Evolutionary conservation across 352 stramenopile genomes (phyloP), one percentile per base, ranked within the genome.

Genomic region (Achlya hypogyna): DNA sequence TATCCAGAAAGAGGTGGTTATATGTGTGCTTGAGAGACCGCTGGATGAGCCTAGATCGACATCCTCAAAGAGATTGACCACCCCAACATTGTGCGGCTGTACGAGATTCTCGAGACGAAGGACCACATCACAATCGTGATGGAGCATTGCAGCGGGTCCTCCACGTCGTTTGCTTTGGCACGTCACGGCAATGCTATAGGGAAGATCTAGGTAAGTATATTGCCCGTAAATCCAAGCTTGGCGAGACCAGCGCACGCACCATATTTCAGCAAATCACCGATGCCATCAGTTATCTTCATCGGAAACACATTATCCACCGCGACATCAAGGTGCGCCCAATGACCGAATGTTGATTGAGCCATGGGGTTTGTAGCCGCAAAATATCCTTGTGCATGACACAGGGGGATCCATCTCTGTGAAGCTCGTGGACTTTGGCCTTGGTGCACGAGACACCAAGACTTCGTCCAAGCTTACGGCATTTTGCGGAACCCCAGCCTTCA

Each of bases 41-140:
- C 8, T 22, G 27, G 14, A 25, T 38, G 25, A 34, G 23, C 12
- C 42, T 93, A 99, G 84, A 98, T 99, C 58, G 81, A 84, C 47
- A 98, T 99, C 58, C 89, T 99, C 63, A 82, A 87, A 51, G 91
- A 96, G 52, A 97, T 98, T 68, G 77, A 90, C 71, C 95, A 99
- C 75, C 91, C 82, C 3, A 98, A 98, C 71, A 93, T 99, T 58
- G 95, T 98, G 22, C 95, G 95, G 58, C 84, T 99, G 16, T 96
- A 97, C 69, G 85, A 98, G 53, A 98, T 98, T 65, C 89, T 97
- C 77, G 97, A 98, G 72, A 97, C 88, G 25, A 80, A 96, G 58
- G 84, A 91, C 32, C 89, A 98, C 76, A 98, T 98, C 75, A 98
- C 98, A 76, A 77, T 99, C 22, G 84, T 98, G 62, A 84, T 99